phyloP scores from a whole-genome alignment of 768 basidiomycete species.

The Hypsizygus marmoreus region DNA sequence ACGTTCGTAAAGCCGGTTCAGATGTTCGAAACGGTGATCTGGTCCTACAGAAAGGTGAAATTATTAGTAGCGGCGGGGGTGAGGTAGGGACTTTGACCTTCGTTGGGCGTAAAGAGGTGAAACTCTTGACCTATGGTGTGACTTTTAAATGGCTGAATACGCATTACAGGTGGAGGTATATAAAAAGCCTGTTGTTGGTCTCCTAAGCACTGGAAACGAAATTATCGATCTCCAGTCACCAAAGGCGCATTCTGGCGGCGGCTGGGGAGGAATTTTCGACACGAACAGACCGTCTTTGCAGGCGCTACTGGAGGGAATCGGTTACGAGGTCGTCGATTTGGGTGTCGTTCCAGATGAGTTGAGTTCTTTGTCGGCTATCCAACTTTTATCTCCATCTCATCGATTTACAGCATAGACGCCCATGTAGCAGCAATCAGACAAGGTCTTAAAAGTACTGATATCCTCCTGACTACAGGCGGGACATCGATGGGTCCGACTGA shows the following conservation, averaged over 20 bases:
- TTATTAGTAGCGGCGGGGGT: constrained; percentile 68
- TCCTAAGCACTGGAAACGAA: constrained; percentile 89
- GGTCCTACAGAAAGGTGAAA: constrained; percentile 61
- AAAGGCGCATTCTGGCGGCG: constrained; percentile 27
- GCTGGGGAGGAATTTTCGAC: constrained; percentile 79
- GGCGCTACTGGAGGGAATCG: constrained; percentile 68
- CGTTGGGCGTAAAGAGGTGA: constrained; percentile 71
- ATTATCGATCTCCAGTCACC: constrained; percentile 61
- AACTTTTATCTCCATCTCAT: constrained; percentile 5
- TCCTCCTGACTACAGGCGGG: constrained; percentile 85
- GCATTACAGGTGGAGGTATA: constrained; percentile 61
- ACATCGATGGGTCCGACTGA: constrained; percentile 92
- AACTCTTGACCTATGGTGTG: constrained; percentile 10
- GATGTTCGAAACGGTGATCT: constrained; percentile 71
- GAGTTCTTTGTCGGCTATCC: constrained; percentile 18
- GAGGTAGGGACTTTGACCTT: constrained; percentile 85
- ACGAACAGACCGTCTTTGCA: constrained; percentile 83
- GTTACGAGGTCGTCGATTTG: constrained; percentile 77
- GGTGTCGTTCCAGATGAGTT: constrained; percentile 81
- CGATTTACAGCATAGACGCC: constrained; percentile 45
- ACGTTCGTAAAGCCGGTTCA: constrained; percentile 71
- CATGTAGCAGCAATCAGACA: constrained; percentile 58
- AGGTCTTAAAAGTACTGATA: constrained; percentile 66
- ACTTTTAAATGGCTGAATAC: background rate
- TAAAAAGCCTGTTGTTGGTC: constrained; percentile 73